These are phyloP conservation scores for Rubus parviflorus DNA, from an alignment of 306 rosid genomes.

Conservation along the genomic window DNA sequence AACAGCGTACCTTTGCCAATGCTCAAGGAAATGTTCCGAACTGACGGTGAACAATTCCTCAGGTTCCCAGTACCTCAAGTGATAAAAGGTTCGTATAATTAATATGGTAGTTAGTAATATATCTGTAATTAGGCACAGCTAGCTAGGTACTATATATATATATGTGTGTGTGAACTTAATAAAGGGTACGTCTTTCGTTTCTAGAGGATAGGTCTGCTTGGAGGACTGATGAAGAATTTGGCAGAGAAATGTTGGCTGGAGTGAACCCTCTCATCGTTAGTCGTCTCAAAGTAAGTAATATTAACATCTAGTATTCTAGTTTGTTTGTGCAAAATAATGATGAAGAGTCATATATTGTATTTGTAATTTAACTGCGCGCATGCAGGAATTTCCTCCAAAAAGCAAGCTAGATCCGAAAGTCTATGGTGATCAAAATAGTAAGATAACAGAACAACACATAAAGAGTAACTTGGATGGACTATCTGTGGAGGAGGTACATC, in stretches of 20 bases:
- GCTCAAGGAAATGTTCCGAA: slow-evolving; percentile 61
- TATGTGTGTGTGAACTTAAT: background rate
- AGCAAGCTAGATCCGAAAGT: slow-evolving; percentile 54
- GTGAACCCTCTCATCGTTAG: slow-evolving; percentile 48
- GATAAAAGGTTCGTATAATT: slow-evolving; percentile 50
- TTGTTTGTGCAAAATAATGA: background rate
- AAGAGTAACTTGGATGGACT: slow-evolving; percentile 48
- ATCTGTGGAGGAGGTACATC: slow-evolving; percentile 47
- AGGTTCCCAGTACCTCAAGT: slow-evolving; percentile 72
- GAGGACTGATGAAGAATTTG: slow-evolving; percentile 66
- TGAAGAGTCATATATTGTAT: too few species aligned
- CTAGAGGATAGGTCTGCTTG: slow-evolving; percentile 47
- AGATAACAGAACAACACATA: slow-evolving; percentile 43
- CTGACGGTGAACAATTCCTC: slow-evolving; percentile 55
- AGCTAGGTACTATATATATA: too few species aligned
- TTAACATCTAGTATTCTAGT: background rate
- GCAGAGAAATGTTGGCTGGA: slow-evolving; percentile 58
- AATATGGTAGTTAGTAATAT: too few species aligned
- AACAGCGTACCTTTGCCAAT: slow-evolving; percentile 47
- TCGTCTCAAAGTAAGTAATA: slow-evolving; percentile 51
- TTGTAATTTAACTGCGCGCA: slow-evolving; percentile 19
- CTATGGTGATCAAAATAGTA: slow-evolving; percentile 61
- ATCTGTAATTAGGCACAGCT: background rate
- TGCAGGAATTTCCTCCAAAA: slow-evolving; percentile 71
- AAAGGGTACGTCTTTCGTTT: slow-evolving; percentile 11